phyloP scores from a whole-genome alignment of 139 green algal genomes.

The Chlamydomonas urium region DNA sequence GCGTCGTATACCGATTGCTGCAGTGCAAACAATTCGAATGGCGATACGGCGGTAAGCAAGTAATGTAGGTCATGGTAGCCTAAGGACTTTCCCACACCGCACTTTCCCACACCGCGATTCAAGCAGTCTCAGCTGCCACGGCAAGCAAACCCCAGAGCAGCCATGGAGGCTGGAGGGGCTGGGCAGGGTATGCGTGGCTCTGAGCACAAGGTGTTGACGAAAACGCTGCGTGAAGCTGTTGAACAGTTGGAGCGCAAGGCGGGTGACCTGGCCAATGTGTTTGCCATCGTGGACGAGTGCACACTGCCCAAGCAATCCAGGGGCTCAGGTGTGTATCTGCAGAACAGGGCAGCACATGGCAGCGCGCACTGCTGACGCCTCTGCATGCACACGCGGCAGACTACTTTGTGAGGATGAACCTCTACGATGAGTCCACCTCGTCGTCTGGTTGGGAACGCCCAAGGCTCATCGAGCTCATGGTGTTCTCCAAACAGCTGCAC shows the following conservation, averaged over 20 bases:
- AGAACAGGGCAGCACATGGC: background rate
- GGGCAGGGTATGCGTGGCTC: no score
- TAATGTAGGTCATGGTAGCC: background rate
- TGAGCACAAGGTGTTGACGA: no score
- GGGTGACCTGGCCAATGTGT: background rate
- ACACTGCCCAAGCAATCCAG: background rate
- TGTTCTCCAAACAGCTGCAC: no score
- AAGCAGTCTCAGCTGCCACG: background rate
- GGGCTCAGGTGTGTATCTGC: background rate
- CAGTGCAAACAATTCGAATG: background rate
- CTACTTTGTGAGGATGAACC: background rate
- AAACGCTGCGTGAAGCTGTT: background rate
- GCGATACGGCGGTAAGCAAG: background rate
- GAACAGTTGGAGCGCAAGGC: background rate
- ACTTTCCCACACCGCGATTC: background rate
- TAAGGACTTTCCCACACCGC: background rate
- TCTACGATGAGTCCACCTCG: background rate
- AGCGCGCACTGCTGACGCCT: background rate
- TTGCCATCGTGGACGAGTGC: background rate
- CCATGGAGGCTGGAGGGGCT: no score
- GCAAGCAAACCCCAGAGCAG: no score
- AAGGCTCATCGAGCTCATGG: background rate
- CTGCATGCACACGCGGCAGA: background rate
- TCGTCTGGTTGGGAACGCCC: background rate
- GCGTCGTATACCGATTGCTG: background rate